Evolutionary conservation across 768 basidiomycete species (phyloP).

Genomic region (Hygrophoropsis aurantiaca): DNA sequence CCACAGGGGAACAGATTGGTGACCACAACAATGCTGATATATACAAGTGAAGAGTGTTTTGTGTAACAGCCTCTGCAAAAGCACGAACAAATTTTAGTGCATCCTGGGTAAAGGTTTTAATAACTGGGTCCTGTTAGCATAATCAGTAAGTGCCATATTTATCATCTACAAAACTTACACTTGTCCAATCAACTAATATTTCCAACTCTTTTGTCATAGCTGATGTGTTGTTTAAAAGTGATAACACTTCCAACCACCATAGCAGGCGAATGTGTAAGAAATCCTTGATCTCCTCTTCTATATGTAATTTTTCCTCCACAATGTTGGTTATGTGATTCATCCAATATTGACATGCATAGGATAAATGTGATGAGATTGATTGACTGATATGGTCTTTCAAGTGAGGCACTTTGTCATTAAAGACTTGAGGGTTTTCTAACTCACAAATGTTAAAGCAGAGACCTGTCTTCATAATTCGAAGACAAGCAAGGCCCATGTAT

Average conservation of each 20-base stretch:
- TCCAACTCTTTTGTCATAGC: too few relatives aligned
- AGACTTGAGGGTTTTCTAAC: slow-evolving; percentile 24
- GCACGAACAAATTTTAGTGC: slow-evolving; percentile 8
- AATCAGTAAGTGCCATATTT: too few relatives aligned
- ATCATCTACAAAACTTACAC: too few relatives aligned
- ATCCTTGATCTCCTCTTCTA: not conserved
- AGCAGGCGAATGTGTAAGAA: slow-evolving; percentile 5
- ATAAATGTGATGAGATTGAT: slow-evolving; percentile 4
- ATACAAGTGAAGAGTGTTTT: slow-evolving; percentile 24
- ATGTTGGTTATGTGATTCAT: slow-evolving; percentile 2
- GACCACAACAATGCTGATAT: slow-evolving; percentile 25
- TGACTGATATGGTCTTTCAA: not conserved
- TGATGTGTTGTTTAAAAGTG: not conserved
- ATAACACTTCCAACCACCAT: slow-evolving; percentile 8
- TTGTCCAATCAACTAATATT: too few relatives aligned
- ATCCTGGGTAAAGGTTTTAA: slow-evolving; percentile 5
- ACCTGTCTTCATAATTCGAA: slow-evolving; percentile 23
- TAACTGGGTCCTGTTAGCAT: too few relatives aligned
- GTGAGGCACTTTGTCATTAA: slow-evolving; percentile 18
- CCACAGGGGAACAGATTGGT: slow-evolving; percentile 25
- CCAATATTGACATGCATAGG: slow-evolving; percentile 13
- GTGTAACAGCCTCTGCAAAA: slow-evolving; percentile 12
- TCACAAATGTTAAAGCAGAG: slow-evolving; percentile 35
- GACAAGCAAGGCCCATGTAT: not conserved
- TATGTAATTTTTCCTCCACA: not conserved